These are phyloP conservation scores for Lachnellula arida DNA, from an alignment of 2,329 filamentous ascomycete genomes.

Conservation along the genomic window DNA sequence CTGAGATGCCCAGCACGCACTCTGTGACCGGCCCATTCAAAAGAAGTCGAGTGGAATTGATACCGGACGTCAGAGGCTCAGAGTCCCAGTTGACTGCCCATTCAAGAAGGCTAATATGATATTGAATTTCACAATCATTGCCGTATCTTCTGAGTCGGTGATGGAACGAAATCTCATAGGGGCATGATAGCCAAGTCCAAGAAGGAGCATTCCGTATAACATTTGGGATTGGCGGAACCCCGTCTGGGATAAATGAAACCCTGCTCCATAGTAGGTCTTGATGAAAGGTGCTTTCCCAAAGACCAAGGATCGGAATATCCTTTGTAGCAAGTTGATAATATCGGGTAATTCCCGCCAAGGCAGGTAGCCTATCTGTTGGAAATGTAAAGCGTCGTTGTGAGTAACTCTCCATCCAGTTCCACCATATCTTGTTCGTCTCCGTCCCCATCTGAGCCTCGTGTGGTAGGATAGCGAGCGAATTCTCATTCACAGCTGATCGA, in stretches of 20 bases:
- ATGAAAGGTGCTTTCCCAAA: not conserved
- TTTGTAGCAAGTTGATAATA: conserved; percentile 23
- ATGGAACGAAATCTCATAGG: not conserved
- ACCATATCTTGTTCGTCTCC: conserved; percentile 1
- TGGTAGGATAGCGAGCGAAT: not conserved
- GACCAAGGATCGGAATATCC: conserved; percentile 14
- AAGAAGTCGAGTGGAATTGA: conserved; percentile 1
- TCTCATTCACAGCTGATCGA: not conserved
- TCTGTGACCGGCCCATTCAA: not conserved
- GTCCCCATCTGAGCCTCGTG: not conserved
- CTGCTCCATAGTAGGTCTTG: conserved; percentile 2
- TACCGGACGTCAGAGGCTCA: not conserved
- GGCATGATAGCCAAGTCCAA: conserved; percentile 4
- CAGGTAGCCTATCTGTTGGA: conserved; percentile 1
- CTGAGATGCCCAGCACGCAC: not conserved
- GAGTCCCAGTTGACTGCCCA: not conserved
- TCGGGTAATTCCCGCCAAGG: conserved; percentile 30
- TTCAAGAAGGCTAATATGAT: not conserved
- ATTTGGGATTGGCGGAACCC: not conserved
- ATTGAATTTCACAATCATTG: not conserved
- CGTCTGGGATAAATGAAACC: not conserved
- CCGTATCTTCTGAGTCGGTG: not conserved
- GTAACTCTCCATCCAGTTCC: conserved; percentile 4
- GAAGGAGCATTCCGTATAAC: not conserved
- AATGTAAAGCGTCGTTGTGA: not conserved